Base-by-base conservation (phyloP, 164 flowering plant genomes). In the Tetrastigma voinierianum region DNA sequence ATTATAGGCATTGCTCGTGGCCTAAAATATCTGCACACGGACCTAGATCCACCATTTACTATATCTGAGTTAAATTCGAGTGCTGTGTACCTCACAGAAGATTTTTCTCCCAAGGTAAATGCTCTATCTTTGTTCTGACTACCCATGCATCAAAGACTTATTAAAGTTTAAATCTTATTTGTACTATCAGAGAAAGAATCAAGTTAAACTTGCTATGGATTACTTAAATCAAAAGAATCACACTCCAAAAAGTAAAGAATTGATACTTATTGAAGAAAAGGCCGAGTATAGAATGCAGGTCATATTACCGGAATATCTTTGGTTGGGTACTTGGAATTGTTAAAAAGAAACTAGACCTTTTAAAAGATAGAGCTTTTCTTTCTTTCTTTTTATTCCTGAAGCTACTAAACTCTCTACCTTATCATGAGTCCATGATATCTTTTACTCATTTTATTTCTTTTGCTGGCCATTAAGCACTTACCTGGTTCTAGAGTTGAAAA, bases 81-180 rank as follows among this genome's bases (percentile, higher is more conserved):
- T 76, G 84, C 98, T 47, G 81, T 81, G 10, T 91, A 95, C 78
- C 96, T 95, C 4, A 91, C 96, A 3, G 98, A 95, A 48, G 94
- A 90, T 65, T 95, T 91, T 79, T 85, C 87, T 59, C 97, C 98
- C 1, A 95, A 89, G 98, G 97, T 90, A 75, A 75, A 32, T 60
- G 54, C 57, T 16, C 51, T 74, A 17, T 24, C 20, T n/a, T 54
- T 32, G 10, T 65, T 9, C 48, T 17, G 8, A 10, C 21, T 55
- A 15, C 58, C 1, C 2, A 2, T 55, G 11, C 12, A 6, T n/a
- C 19, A 52, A 52, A 52, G 23, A n/a, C 17, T 52, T 52, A 52
- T 52, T 21, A 52, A 19, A 16, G 19, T 4, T 52, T 12, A 0
- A 52, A 17, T 52, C 56, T 52, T 19, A 52, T 49, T 49, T 14